Evolutionary conservation across 768 basidiomycete genomes (phyloP), one percentile per base, ranked within the genome.

Genomic region (Boletus patriciae): DNA sequence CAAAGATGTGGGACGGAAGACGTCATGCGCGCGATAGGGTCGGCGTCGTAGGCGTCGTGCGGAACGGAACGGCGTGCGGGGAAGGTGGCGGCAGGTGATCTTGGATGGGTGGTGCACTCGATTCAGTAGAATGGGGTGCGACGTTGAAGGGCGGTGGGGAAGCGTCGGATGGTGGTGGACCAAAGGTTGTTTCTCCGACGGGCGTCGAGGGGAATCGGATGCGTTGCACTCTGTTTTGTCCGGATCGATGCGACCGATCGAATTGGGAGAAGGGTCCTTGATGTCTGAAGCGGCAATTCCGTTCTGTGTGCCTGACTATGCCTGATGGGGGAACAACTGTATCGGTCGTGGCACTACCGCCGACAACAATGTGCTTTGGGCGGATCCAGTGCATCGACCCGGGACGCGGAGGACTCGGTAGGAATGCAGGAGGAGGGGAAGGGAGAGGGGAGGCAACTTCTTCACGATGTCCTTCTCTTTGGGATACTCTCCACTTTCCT

Each of bases 361-460:
- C 75, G 3, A 75, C 74, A 55, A 74, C 73, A 41, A 70, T 81
- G 46, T 83, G 73, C 57, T 72, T 81, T 10, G 84, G 83, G 83
- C 19, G 78, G 77, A 12, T 65, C 58, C 13, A 57, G 51, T 11
- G 23, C 8, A 29, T 46, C 56, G 21, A 16, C 36, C 25, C 43
- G 70, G 50, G 61, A 52, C 16, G 41, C 25, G 13, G 51, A 44
- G n/a, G 67, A 25, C 25, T 25, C 59, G 8, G 46, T 5, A 48
- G 59, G 69, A 46, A 55, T 48, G 54, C 59, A 47, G 69, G 54
- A 12, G 68, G 61, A 49, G 67, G 69, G 2, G 71, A 47, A 8
- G 71, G 71, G n/a, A n/a, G n/a, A n/a, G 23, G 70, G 65, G 58
- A 10, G 55, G 69, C 25, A 64, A 42, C 27, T 43, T 62, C 40